Base-by-base conservation (phyloP, 2,329 filamentous ascomycete genomes). In the Reticulascus tulasneorum region DNA sequence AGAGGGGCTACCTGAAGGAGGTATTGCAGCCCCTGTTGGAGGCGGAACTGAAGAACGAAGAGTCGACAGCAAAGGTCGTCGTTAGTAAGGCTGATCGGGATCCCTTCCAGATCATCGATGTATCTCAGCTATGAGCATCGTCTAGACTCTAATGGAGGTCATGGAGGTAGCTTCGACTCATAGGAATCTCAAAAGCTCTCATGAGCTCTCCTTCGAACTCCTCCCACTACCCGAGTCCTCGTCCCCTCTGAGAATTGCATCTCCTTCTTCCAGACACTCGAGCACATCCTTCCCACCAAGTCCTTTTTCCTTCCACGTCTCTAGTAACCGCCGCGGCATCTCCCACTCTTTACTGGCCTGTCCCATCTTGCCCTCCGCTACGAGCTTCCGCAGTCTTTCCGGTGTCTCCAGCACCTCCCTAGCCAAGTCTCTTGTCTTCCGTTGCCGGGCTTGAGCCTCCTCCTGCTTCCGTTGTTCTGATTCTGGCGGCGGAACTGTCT, bases 41-140 rank as follows among this genome's bases (percentile, higher is more conserved):
- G 49, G 66, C 67, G 24, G 62, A 68, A 41, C 60, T 95, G 22
- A 64, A 61, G 35, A 61, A 67, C 31, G 72, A 75, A 46, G 55
- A 58, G 25, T 49, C 53, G 3, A 65, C 68, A 16, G 75, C 81
- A 13, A 67, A 76, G 37, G 81, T 97, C 11, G 59, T 82, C 38
- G 77, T 94, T 31, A 96, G 90, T 60, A 73, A 84, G 56, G 71
- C 71, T 27, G 93, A 98, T 62, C 73, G 79, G 41, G 93, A 98
- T 71, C 93, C 93, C 0, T 98, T 89, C 63, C 82, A 83, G 33
- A 84, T 96, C 40, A 72, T 87, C 46, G 69, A 74, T 43, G 60
- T 77, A 23, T 51, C 54, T 12, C 52, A 60, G 35, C 49, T 73
- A 38, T 53, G 57, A 29, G 20, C 13, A 3, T 12, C 6, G 2